These are phyloP conservation scores for Solanum paucissectum DNA, from an alignment of 257 asterid genomes.

Conservation along the genomic window DNA sequence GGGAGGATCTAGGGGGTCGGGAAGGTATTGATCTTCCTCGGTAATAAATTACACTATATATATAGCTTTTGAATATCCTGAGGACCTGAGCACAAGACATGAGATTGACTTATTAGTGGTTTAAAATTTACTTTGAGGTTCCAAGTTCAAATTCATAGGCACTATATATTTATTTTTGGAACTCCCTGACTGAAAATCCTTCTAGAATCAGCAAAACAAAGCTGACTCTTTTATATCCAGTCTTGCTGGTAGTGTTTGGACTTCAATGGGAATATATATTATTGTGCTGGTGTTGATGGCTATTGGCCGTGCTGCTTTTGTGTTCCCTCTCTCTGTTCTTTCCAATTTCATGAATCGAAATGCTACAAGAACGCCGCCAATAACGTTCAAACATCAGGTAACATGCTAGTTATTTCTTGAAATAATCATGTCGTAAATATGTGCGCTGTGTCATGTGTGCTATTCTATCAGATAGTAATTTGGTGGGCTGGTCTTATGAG, in stretches of 20 bases:
- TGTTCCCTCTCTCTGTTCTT: conserved; percentile 72
- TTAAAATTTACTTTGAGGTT: neutral
- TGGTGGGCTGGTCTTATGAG: conserved; percentile 99
- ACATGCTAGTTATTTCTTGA: neutral
- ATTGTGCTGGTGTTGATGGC: conserved; percentile 47
- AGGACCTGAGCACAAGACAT: neutral
- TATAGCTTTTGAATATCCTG: neutral
- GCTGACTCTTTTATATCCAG: neutral
- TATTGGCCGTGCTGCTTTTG: conserved; percentile 91
- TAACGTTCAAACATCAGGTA: conserved; percentile 72
- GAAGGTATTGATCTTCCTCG: neutral
- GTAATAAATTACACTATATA: neutral
- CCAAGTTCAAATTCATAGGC: neutral
- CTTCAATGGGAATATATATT: conserved; percentile 41
- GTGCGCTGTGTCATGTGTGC: neutral
- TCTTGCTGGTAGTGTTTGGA: conserved; percentile 30
- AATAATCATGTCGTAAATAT: neutral
- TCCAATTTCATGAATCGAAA: conserved; percentile 61
- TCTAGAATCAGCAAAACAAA: neutral
- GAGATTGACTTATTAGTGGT: neutral
- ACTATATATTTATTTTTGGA: neutral
- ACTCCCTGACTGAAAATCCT: neutral
- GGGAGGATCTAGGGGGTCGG: neutral
- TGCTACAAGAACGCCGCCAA: conserved; percentile 34
- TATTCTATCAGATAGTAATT: conserved; percentile 40